Percentiles rank a stretch among this genome's conserved stretches.
phyloP scores from a whole-genome alignment of 768 basidiomycete genomes.

The Suillus bovinus region DNA sequence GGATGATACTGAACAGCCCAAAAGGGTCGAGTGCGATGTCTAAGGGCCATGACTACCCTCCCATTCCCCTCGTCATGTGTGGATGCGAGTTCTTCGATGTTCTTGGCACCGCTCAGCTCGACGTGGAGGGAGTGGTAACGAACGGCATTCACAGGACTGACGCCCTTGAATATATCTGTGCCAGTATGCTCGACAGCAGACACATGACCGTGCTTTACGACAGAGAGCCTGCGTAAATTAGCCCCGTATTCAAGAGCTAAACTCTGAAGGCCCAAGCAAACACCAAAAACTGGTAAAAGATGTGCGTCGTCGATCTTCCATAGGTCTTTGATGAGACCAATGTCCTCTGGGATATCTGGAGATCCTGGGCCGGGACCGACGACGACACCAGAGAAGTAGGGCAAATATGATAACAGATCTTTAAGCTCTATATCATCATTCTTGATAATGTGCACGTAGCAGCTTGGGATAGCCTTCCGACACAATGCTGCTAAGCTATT shows the following conservation, averaged over 20 bases:
- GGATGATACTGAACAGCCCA: constrained; percentile 93
- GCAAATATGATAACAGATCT: constrained; percentile 52
- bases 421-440: constrained; percentile 61
- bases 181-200: constrained; percentile 62
- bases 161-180: constrained; percentile 59
- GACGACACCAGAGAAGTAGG: constrained; percentile 66
- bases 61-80: constrained; percentile 69
- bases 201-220: constrained; percentile 81
- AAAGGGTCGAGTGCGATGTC: constrained; percentile 65
- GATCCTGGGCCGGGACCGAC: constrained; percentile 84
- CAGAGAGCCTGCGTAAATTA: constrained; percentile 51
- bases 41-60: constrained; percentile 70
- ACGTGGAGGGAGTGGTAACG: constrained; percentile 83
- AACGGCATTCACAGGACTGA: constrained; percentile 57
- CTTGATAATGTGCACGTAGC: constrained; percentile 67
- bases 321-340: constrained; percentile 68
- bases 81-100: constrained; percentile 64
- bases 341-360: constrained; percentile 58
- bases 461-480: constrained; percentile 59
- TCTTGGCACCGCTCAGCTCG: constrained; percentile 42
- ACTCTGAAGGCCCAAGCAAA: constrained; percentile 83
- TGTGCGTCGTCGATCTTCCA: constrained; percentile 60
- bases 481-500: constrained; percentile 72
- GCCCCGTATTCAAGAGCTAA: constrained; percentile 68
- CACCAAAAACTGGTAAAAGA: constrained; percentile 75